Evolutionary conservation across 1,284 basidiomycete genomes (phyloP), one percentile per base, ranked within the genome.

Genomic region (Cryptococcus sp.): DNA sequence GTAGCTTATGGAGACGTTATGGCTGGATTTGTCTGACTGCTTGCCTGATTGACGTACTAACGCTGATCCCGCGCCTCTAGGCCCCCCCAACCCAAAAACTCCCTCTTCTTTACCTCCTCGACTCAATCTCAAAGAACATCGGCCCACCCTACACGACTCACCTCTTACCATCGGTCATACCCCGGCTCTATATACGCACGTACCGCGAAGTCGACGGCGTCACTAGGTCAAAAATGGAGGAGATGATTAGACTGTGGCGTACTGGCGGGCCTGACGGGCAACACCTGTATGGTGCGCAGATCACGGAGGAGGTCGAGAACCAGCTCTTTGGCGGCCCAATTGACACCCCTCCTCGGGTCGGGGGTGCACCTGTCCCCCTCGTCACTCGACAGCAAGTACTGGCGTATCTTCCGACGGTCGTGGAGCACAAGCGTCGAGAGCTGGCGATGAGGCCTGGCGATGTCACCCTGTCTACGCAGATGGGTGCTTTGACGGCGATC

Each of bases 101-200:
- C 4, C 95, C 96, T 0, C 83, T 89, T 0, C 90, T 98, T 67
- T 99, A 98, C 75, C 83, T 98, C 12, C 82, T 98, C 70, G 96
- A 98, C 72, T 94, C 94, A 16, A 93, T 99, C 60, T 90, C 89
- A 50, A 97, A 97, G 78, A 96, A 96, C 78, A 85, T 93, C 42
- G 92, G 86, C 62, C 84, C 88, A 45, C 91, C 92, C 13, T 97
- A 95, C 77, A 88, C 89, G 24, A 84, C 85, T 58, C 82, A 85
- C 59, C 91, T 94, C 66, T 81, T 88, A 20, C 82, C 84, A 5
- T 61, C 64, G 2, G 82, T 90, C 68, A 86, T 91, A 56, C 85
- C 86, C 51, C 82, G 83, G 21, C 79, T 93, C 7, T 96, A 92
- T 78, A 79, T 93, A 64, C 85, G 88, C 62, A 86, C 91, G 33